phyloP scores from a whole-genome alignment of 108 stramenopile species.

The Cylindrotheca fusiformis region DNA sequence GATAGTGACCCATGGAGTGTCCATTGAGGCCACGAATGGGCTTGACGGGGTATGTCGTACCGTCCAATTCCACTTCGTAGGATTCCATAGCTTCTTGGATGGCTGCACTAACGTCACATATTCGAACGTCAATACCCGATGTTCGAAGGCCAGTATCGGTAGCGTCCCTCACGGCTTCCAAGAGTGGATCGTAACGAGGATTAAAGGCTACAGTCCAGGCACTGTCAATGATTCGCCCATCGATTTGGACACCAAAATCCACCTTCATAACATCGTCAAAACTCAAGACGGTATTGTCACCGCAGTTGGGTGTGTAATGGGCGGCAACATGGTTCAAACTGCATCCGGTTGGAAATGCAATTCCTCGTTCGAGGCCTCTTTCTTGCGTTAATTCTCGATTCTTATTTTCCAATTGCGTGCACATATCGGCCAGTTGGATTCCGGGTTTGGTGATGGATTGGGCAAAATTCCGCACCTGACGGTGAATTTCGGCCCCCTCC shows the following conservation, averaged over 20 bases:
- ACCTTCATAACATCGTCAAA: conserved; percentile 96
- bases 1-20: conserved; percentile 96
- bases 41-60: conserved; percentile 91
- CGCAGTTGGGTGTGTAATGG: conserved; percentile 98
- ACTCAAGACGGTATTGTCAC: conserved; percentile 90
- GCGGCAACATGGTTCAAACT: conserved; percentile 96
- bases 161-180: conserved; percentile 92
- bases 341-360: conserved; percentile 99
- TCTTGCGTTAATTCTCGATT: conserved; percentile 88
- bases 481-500: conserved; percentile 89
- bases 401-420: conserved; percentile 89
- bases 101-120: conserved; percentile 93
- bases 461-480: conserved; percentile 92
- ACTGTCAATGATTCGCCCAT: conserved; percentile 97
- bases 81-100: conserved; percentile 98
- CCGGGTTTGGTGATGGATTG: conserved; percentile 96
- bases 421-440: conserved; percentile 93
- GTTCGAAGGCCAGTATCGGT: conserved; percentile 90
- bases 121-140: conserved; percentile 97
- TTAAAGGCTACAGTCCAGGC: conserved; percentile 98
- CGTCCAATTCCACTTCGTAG: conserved; percentile 94
- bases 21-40: conserved; percentile 95
- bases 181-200: conserved; percentile 84
- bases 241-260: conserved; percentile 98
- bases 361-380: conserved; percentile 87